Base-by-base conservation (phyloP, 2,329 filamentous ascomycete genomes). In the Aspergillus sp. region DNA sequence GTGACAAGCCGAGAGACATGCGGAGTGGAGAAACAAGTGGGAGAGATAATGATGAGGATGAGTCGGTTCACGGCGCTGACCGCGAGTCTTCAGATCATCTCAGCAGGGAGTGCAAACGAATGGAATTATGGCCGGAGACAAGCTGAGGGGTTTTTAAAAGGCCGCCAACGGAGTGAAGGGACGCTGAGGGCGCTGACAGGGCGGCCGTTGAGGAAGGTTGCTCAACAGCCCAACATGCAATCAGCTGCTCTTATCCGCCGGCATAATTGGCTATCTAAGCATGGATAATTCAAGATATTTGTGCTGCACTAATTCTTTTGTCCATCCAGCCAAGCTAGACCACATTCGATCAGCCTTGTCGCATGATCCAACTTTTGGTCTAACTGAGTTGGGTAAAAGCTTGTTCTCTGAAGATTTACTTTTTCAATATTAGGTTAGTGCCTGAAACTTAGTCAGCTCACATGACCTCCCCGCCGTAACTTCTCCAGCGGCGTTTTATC, bases 1-100 rank as follows among this genome's bases (percentile, higher is more conserved):
- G 73, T 76, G 74, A 76, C 73, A 71, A 59, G 57, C 66, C 62
- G 59, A 65, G 43, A 66, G 59, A 65, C 62, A 69, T 68, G 57
- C 56, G 9, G 50, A 57, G 59, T 61, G 60, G 60, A 60, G 57
- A 64, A 57, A 56, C 25, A 53, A 60, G 53, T 55, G 57, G 41
- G 48, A 59, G 57, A 23, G 56, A 49, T 30, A 57, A 51, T 22
- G 51, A 60, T 49, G 30, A 61, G 47, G 59, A 58, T 53, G 56
- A 52, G 46, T 50, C 45, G 48, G 31, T 57, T 59, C 31, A 51
- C 23, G 30, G 34, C 17, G 22, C n/a, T 31, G 43, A 45, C 25
- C 45, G 46, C 34, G 8, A 23, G 31, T 38, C 28, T 34, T 31
- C 46, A 48, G 56, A 45, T 43, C 30, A 64, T 62, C 38, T 46